Conservation (phyloP, 805 yeast species). For the Suhomyces emberorum region DNA sequence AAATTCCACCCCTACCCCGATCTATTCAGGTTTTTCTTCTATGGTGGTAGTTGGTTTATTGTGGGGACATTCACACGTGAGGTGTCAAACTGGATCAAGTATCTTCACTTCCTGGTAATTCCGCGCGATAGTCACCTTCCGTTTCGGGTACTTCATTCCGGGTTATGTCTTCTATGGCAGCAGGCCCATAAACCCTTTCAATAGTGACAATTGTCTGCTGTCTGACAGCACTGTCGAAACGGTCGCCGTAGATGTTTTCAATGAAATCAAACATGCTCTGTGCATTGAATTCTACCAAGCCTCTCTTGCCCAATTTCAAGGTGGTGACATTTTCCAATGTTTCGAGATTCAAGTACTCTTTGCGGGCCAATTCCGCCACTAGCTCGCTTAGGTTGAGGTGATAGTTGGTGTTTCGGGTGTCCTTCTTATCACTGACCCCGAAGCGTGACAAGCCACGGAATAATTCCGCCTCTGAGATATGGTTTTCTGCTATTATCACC, state of each 20-base stretch:
- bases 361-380: constrained; percentile 23
- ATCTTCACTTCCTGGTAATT: background rate
- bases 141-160: constrained; percentile 1
- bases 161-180: constrained; percentile 6
- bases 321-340: constrained; percentile 15
- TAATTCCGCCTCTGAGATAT: constrained; percentile 26
- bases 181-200: constrained; percentile 21
- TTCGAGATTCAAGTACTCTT: constrained; percentile 23
- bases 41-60: too few species aligned
- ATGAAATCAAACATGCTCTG: constrained; percentile 23
- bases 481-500: constrained; percentile 31
- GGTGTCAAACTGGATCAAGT: too few species aligned
- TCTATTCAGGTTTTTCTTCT: too few species aligned
- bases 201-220: constrained; percentile 21
- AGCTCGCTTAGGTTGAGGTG: constrained; percentile 18
- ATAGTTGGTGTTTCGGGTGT: constrained; percentile 8
- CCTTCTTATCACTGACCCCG: constrained; percentile 16
- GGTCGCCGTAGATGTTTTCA: constrained; percentile 20
- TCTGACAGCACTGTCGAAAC: constrained; percentile 18
- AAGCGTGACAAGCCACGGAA: constrained; percentile 16
- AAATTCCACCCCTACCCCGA: too few species aligned
- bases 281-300: constrained; percentile 32
- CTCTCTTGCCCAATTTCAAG: constrained; percentile 31
- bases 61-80: too few species aligned
- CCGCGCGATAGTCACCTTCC: background rate